phyloP scores from a whole-genome alignment of 805 yeast genomes.

The Ogataea methylovora region DNA sequence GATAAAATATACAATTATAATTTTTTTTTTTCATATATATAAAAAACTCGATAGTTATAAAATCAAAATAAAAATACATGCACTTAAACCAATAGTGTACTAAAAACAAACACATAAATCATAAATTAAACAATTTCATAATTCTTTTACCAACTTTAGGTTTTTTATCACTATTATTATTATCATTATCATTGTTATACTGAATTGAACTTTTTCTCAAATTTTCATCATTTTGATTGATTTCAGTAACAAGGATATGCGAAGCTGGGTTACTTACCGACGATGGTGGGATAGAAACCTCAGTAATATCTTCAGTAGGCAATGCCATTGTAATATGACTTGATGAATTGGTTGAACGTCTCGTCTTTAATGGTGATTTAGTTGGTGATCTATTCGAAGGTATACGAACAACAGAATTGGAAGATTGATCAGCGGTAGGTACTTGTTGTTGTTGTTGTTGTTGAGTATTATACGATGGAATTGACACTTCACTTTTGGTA shows the following conservation, averaged over 20 bases:
- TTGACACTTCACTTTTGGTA: too few species aligned
- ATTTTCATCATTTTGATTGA: background rate
- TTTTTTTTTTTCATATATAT: too few species aligned
- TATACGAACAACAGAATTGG: too few species aligned
- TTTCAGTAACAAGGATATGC: background rate
- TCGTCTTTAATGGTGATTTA: background rate
- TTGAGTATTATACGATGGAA: too few species aligned
- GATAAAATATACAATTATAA: too few species aligned
- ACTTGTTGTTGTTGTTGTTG: too few species aligned
- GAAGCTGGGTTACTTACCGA: background rate
- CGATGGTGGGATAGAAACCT: background rate
- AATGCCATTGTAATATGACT: background rate
- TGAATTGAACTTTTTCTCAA: background rate
- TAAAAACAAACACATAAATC: too few species aligned
- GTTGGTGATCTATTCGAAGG: background rate
- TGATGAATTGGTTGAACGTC: background rate
- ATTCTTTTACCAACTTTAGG: background rate
- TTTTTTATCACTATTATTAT: background rate
- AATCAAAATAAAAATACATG: too few species aligned
- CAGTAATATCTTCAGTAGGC: background rate
- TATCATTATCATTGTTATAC: background rate
- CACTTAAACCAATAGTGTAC: too few species aligned
- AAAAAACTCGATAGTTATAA: too few species aligned
- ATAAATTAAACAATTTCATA: constrained; percentile 1
- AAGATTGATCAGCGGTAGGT: too few species aligned